A percentile compares a stretch with the other conserved stretches of the same genome.
phyloP scores from a whole-genome alignment of 1,139 yeast genomes.

The Waltiozyma solani region DNA sequence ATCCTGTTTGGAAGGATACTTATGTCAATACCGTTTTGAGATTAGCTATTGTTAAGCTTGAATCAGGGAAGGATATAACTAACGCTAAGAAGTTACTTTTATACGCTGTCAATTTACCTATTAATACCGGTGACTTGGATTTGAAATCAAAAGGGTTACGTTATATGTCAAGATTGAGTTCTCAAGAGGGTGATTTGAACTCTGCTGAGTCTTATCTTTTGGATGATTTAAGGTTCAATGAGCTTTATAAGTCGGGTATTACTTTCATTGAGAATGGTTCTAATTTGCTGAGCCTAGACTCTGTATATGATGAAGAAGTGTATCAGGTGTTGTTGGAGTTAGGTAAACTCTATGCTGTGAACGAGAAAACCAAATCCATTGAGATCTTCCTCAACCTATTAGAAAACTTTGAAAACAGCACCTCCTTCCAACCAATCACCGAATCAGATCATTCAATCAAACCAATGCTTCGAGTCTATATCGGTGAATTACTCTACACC shows the following conservation, averaged over 20 bases:
- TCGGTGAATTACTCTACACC: conserved; percentile 60
- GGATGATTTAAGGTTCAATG: conserved; percentile 30
- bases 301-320: conserved; percentile 11
- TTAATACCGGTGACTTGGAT: conserved; percentile 20
- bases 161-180: conserved; percentile 16
- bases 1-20: conserved; percentile 24
- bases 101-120: conserved; percentile 20
- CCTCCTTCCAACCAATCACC: conserved; percentile 2
- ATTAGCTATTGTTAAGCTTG: conserved; percentile 23
- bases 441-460: conserved; percentile 1
- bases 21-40: conserved; percentile 28
- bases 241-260: conserved; percentile 15
- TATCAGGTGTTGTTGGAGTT: conserved; percentile 19
- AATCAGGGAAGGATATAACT: conserved; percentile 14
- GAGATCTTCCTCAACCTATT: conserved; percentile 23
- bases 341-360: conserved; percentile 21
- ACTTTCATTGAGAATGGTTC: conserved; percentile 12
- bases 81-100: conserved; percentile 23
- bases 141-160: conserved; percentile 21
- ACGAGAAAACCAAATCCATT: conserved; percentile 19
- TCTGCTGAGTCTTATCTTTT: conserved; percentile 29
- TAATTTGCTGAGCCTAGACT: conserved; percentile 10
- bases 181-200: conserved; percentile 13
- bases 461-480: conserved; percentile 41
- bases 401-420: conserved; percentile 15